Evolutionary conservation across 768 basidiomycete genomes (phyloP), one percentile per base, ranked within the genome.

Genomic region (Termitomyces sp.): DNA sequence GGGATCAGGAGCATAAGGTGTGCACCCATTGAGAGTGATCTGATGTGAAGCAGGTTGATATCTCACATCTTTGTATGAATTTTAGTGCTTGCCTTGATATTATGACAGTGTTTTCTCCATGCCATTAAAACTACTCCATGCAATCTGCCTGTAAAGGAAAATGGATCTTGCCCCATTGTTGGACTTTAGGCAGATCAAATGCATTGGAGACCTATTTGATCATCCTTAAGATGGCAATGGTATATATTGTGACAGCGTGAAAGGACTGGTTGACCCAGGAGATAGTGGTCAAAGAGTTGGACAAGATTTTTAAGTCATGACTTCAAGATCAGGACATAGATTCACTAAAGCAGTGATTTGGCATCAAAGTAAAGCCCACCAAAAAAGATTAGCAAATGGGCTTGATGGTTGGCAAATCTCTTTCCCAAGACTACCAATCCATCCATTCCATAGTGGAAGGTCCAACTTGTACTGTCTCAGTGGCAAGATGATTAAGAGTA

Each of bases 1-100:
- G 6, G 10, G 0, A 44, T 65, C 46, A 0, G 63, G 61, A 21
- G 42, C 12, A 43, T 43, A 43, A 25, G 41, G 23, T 42, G 11
- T 42, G 9, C 5, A 4, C 4, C 12, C 41, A 42, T 42, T 42
- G 0, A 42, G 41, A 42, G 4, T 23, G 19, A 42, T 23, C 41
- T 42, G 41, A 23, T 8, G 7, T 42, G 0, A 42, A 43, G 5
- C 6, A 25, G 3, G 5, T 43, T 25, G 2, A 16, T 3, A 25
- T 12, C 4, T n/a, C n/a, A 43, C 7, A 25, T 1, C 5, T 9
- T 25, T 43, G 11, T 11, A 43, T 23, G n/a, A 43, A 16, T 25
- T 1, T 25, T 7, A 43, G 42, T 23, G 25, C 42, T 25, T 25
- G 23, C 42, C 23, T 43, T 25, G 10, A 42, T 11, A 42, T 42